These are phyloP conservation scores for Fusarium robinianum DNA, from an alignment of 2,329 filamentous ascomycete species.

Conservation along the genomic window DNA sequence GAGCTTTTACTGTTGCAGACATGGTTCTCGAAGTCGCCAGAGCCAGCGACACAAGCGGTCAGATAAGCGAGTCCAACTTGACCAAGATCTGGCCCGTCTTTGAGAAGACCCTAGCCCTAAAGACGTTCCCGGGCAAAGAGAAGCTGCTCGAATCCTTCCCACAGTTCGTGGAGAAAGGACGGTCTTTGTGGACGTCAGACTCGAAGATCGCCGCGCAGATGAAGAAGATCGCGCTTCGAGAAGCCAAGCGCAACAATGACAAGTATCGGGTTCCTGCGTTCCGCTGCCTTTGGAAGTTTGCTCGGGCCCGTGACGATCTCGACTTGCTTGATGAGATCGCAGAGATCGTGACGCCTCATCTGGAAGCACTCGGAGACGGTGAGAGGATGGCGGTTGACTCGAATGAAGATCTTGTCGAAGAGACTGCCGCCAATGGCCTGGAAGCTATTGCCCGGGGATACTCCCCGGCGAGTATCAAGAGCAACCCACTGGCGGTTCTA, in stretches of 20 bases:
- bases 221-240: slow-evolving; percentile 80
- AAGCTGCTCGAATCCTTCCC: slow-evolving; percentile 79
- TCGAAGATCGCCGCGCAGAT: slow-evolving; percentile 62
- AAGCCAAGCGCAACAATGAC: slow-evolving; percentile 91
- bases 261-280: slow-evolving; percentile 79
- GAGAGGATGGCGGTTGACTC: slow-evolving; percentile 73
- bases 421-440: slow-evolving; percentile 54
- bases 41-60: slow-evolving; percentile 59
- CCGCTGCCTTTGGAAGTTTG: slow-evolving; percentile 71
- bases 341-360: slow-evolving; percentile 63
- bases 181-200: slow-evolving; percentile 60
- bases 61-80: slow-evolving; percentile 64
- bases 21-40: slow-evolving; percentile 68
- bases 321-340: slow-evolving; percentile 71
- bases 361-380: slow-evolving; percentile 62
- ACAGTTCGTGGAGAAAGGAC: slow-evolving; percentile 71
- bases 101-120: slow-evolving; percentile 80
- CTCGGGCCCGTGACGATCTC: slow-evolving; percentile 68
- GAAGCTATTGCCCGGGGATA: slow-evolving; percentile 58
- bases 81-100: slow-evolving; percentile 78
- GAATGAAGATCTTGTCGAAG: slow-evolving; percentile 49
- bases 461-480: slow-evolving; percentile 46
- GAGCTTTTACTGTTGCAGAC: slow-evolving; percentile 78
- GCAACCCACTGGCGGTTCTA: slow-evolving; percentile 46
- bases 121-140: slow-evolving; percentile 94